Conservation (phyloP, 371 early-diverging fungal genomes). For the Mucor velutinosus region DNA sequence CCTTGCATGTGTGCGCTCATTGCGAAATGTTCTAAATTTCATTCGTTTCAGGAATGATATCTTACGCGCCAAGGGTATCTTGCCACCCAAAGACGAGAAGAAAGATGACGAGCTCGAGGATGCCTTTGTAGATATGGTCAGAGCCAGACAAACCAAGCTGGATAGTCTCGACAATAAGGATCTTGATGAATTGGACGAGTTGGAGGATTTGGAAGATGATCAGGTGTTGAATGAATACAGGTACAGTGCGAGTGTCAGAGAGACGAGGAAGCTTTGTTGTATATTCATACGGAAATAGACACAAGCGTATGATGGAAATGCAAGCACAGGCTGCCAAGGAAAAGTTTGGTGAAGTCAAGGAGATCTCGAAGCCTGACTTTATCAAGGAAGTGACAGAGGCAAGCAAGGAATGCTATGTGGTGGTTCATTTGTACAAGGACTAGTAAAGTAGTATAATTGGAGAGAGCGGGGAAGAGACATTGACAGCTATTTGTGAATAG, state of each 20-base stretch:
- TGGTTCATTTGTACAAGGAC: constrained; percentile 78
- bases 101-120: constrained; percentile 81
- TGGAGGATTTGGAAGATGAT: constrained; percentile 88
- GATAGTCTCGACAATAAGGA: constrained; percentile 65
- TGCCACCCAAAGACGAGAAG: constrained; percentile 77
- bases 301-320: constrained; percentile 81
- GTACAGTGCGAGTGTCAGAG: constrained; percentile 19
- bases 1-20: neutral
- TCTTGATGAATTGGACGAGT: constrained; percentile 90
- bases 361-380: constrained; percentile 94
- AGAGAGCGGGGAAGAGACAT: neutral
- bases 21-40: neutral
- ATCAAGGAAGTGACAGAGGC: constrained; percentile 89
- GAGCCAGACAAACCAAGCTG: constrained; percentile 62
- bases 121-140: constrained; percentile 74
- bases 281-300: constrained; percentile 30
- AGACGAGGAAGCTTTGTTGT: neutral
- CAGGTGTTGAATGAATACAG: constrained; percentile 78
- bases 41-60: constrained; percentile 75
- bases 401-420: constrained; percentile 75
- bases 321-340: constrained; percentile 59
- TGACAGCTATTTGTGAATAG: constrained; percentile 28
- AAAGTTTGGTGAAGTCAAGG: constrained; percentile 78
- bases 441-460: constrained; percentile 41
- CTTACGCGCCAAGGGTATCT: constrained; percentile 87